Base-by-base conservation (phyloP, 495 filamentous ascomycete genomes). In the Xylaria intraflava region DNA sequence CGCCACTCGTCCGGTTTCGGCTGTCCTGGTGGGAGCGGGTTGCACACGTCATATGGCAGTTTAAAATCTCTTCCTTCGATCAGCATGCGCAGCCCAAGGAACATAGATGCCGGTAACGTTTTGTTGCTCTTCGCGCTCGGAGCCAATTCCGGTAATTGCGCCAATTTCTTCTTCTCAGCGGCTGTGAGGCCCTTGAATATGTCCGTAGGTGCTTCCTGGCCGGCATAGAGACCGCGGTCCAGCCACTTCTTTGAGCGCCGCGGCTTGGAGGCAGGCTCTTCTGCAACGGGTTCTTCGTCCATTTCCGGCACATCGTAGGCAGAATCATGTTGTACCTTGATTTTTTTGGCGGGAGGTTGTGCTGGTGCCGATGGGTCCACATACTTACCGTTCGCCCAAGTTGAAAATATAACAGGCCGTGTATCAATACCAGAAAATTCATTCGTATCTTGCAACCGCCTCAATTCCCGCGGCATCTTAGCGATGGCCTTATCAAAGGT, bases 1-100 rank as follows among this genome's bases (percentile, higher is more conserved):
- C 82, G 82, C 87, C 90, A 98, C 53, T 92, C 86, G 57, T 92
- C 81, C 0, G 90, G 90, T 65, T 92, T 95, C 14, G 90, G 87
- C 64, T 95, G 90, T 49, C 89, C 86, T 8, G 83, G 81, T 14
- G 87, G 86, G 17, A 91, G 79, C 1, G 92, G 93, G 17, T 86
- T 85, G 73, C 90, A 96, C 36, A 96, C 75, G 66, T 94, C 86
- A 58, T 83, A 96, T 0, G 93, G 93, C 27, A 98, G 73, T 66
- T 87, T 83, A 73, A 94, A 98, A 64, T 95, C 83, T 55, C 88
- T 77, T 22, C 80, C 80, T 40, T 72, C 72, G 53, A 85, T 76
- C 53, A 91, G 65, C n/a, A 84, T 71, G 38, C 72, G 72, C 43
- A 77, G 58, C 7, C 75, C 75, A 23, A 64, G 69, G 43, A 68